Percentiles rank a stretch among this genome's conserved stretches.
Conservation (phyloP, 352 stramenopile species). For the Globisporangium canariense region DNA sequence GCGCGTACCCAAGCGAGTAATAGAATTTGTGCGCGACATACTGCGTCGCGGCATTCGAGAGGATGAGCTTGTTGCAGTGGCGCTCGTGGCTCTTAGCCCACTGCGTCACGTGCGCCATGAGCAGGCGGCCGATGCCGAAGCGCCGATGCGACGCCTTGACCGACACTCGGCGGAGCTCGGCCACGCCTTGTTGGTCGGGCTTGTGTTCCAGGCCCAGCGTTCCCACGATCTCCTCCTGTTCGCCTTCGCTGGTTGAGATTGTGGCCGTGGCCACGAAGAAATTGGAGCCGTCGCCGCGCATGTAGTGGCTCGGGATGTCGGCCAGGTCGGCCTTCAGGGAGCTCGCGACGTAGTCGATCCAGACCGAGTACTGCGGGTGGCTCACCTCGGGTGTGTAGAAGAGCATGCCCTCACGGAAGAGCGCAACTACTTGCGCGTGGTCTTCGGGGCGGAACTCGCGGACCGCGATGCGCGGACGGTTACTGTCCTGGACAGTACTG, state of each 20-base stretch:
- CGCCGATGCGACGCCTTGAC: conserved; percentile 15
- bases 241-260: not conserved
- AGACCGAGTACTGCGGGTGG: conserved; percentile 12
- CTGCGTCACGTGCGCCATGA: conserved; percentile 18
- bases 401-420: conserved; percentile 21
- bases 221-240: conserved; percentile 11
- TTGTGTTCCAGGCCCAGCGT: conserved; percentile 14
- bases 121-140: conserved; percentile 14
- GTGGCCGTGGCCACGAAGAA: conserved; percentile 12
- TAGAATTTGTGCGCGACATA: conserved; percentile 17
- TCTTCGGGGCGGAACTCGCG: conserved; percentile 19
- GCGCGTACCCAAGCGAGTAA: conserved; percentile 17
- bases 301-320: conserved; percentile 11
- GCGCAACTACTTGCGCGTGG: conserved; percentile 9
- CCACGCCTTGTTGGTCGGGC: not conserved
- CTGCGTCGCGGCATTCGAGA: conserved; percentile 12
- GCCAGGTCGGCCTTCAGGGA: conserved; percentile 19
- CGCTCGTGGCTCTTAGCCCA: conserved; percentile 10
- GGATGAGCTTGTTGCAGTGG: conserved; percentile 5
- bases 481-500: not conserved
- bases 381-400: conserved; percentile 9
- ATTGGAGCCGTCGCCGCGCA: conserved; percentile 4
- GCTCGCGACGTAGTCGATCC: conserved; percentile 19
- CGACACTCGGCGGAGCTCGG: conserved; percentile 12
- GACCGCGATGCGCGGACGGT: conserved; percentile 9